Base-by-base conservation (phyloP, 1,284 basidiomycete genomes). In the Cryptococcus floricola region DNA sequence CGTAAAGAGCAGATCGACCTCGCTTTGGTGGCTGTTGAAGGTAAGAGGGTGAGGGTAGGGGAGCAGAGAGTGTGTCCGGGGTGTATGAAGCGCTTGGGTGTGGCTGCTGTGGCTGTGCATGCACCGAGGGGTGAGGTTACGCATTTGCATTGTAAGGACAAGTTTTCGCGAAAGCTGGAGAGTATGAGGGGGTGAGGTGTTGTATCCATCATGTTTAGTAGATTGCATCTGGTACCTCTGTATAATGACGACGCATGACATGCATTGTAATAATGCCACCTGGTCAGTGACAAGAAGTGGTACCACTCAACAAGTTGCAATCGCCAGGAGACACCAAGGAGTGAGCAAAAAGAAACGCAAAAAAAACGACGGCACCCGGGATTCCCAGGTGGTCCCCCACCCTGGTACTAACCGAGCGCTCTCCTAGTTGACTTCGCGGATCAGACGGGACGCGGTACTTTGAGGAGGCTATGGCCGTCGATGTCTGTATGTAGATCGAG, bases 31-130 rank as follows among this genome's bases (percentile, higher is more conserved):
- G 79, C 79, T 34, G 77, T 95, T 51, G 87, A 97, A 76, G 81
- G 84, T 47, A 85, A 84, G 66, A 81, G 89, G 53, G 92, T 98
- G n/a, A 88, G 88, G 66, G 85, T 98, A 43, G 89, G 87, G 0
- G 94, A 98, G 71, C 87, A 85, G 72, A 82, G 94, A 62, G 90
- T 96, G 89, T 98, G 96, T 69, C 92, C 92, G 0, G 88, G 92
- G 70, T 99, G 95, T 74, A 88, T 94, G 71, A 98, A 98, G 70
- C 84, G 94, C 19, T 80, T 99, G 28, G 96, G 96, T 0, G 88
- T 87, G 64, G 94, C 90, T 58, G 93, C 96, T 39, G 92, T 98
- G 65, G 91, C 94, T 1, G 91, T 98, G 0, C 93, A 95, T 79
- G 81, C 87, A 16, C 93, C 92, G 67, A 92, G 91, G 50, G 92